Conservation (phyloP, 371 early-diverging fungal genomes). For the Apophysomyces ossiformis region DNA sequence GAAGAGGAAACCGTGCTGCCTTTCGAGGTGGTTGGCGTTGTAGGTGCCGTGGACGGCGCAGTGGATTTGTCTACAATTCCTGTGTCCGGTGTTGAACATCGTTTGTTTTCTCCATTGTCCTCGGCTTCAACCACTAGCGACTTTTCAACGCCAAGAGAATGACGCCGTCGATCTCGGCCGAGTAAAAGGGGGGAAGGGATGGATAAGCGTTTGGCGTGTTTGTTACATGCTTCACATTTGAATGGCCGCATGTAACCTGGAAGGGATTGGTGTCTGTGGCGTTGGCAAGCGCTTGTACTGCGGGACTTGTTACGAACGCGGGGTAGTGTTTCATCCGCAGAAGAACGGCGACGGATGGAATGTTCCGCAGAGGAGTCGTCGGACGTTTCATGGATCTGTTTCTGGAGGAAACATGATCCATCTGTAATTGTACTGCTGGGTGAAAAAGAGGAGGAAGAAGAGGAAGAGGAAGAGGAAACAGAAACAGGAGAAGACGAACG, state of each 20-base stretch:
- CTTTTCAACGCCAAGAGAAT: background rate
- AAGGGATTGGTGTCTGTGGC: background rate
- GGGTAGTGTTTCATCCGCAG: constrained; percentile 10
- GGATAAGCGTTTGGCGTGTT: constrained; percentile 7
- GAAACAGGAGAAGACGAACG: background rate
- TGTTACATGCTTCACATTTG: constrained; percentile 6
- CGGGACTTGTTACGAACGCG: constrained; percentile 6
- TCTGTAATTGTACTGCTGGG: background rate
- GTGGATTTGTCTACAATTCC: too few species aligned
- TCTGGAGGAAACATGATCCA: background rate
- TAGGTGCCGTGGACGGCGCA: background rate
- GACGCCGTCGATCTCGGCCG: background rate
- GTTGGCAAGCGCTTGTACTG: background rate
- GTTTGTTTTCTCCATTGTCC: background rate
- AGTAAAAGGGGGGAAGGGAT: background rate
- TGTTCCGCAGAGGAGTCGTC: constrained; percentile 1
- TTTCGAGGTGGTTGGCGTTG: constrained; percentile 4
- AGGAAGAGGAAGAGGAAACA: background rate
- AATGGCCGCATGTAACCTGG: constrained; percentile 6
- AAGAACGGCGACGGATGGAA: background rate
- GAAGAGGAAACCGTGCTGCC: background rate
- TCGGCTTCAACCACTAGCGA: background rate
- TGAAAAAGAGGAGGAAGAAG: constrained; percentile 1
- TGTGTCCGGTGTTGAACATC: background rate
- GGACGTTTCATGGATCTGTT: constrained; percentile 3